A percentile compares a stretch with the other conserved stretches of the same genome.
Conservation (phyloP, 192 early-diverging fungal genomes). For the Coemansia sp. region DNA sequence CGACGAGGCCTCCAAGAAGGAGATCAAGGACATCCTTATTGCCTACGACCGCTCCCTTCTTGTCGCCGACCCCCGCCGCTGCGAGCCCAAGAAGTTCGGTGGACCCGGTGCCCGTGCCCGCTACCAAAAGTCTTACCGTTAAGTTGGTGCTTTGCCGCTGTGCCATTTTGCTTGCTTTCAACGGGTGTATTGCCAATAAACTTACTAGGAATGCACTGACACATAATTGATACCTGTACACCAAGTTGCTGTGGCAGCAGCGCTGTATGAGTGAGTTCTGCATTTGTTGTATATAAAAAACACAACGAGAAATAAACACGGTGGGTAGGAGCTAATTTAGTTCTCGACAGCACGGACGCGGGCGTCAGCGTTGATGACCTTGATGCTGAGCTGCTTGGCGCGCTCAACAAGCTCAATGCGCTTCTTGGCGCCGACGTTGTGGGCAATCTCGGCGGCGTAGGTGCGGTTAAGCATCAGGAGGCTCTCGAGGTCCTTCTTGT, state of each 20-base stretch:
- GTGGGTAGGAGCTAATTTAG: slow-evolving; percentile 46
- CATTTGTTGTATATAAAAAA: not conserved
- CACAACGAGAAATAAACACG: not conserved
- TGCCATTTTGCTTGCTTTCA: slow-evolving; percentile 26
- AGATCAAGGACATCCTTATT: slow-evolving; percentile 91
- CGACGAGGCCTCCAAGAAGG: slow-evolving; percentile 99
- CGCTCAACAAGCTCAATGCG: slow-evolving; percentile 88
- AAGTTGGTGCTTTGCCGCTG: slow-evolving; percentile 45
- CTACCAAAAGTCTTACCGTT: slow-evolving; percentile 90
- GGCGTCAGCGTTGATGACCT: slow-evolving; percentile 91
- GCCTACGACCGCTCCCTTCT: slow-evolving; percentile 96
- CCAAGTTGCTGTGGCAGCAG: no score
- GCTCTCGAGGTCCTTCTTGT: slow-evolving; percentile 88
- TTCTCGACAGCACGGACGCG: slow-evolving; percentile 75
- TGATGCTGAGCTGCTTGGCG: slow-evolving; percentile 94
- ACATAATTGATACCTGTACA: no score
- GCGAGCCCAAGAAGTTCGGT: slow-evolving; percentile 99
- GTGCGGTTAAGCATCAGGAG: slow-evolving; percentile 99
- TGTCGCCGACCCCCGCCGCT: slow-evolving; percentile 97
- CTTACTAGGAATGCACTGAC: slow-evolving; percentile 5
- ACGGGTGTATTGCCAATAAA: slow-evolving; percentile 42
- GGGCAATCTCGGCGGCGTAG: slow-evolving; percentile 98
- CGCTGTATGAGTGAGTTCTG: not conserved
- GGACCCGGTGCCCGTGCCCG: slow-evolving; percentile 98
- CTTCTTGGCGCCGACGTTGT: slow-evolving; percentile 94